Conservation (phyloP, 768 basidiomycete genomes). For the Termitomyces sp. region DNA sequence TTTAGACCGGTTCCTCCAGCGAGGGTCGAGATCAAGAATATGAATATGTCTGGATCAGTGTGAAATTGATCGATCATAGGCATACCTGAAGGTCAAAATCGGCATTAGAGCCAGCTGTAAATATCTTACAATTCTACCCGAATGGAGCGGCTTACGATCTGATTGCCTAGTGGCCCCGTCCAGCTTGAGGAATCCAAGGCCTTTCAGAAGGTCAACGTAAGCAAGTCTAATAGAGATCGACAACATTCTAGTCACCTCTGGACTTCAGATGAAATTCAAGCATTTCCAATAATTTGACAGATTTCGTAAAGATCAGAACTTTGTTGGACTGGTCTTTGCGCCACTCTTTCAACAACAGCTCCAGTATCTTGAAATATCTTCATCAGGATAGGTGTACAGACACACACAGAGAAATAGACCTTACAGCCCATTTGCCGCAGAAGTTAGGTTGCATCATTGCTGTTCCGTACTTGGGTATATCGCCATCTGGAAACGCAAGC, state of each 20-base stretch:
- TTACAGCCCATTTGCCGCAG: conserved; percentile 84
- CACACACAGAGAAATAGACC: conserved; percentile 17
- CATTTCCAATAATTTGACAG: conserved; percentile 87
- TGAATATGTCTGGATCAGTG: conserved; percentile 62
- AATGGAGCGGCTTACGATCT: conserved; percentile 51
- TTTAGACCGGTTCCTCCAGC: conserved; percentile 93
- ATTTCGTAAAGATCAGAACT: conserved; percentile 91
- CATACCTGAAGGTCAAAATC: conserved; percentile 56
- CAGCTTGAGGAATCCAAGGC: conserved; percentile 65
- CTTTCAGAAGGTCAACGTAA: conserved; percentile 20
- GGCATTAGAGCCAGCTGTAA: neutral
- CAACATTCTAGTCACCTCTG: conserved; percentile 35
- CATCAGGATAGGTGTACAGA: neutral
- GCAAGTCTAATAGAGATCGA: neutral
- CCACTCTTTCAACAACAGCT: conserved; percentile 63
- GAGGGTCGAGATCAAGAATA: conserved; percentile 88
- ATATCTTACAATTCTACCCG: neutral
- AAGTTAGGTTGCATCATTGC: conserved; percentile 62
- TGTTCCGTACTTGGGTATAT: conserved; percentile 55
- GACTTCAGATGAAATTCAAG: conserved; percentile 70
- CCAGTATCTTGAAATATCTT: conserved; percentile 50
- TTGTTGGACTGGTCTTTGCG: conserved; percentile 70
- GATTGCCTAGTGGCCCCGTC: conserved; percentile 72
- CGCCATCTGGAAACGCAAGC: conserved; percentile 57
- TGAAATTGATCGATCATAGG: conserved; percentile 84